phyloP scores from a whole-genome alignment of 805 yeast genomes.

The Starmerella davenportii region DNA sequence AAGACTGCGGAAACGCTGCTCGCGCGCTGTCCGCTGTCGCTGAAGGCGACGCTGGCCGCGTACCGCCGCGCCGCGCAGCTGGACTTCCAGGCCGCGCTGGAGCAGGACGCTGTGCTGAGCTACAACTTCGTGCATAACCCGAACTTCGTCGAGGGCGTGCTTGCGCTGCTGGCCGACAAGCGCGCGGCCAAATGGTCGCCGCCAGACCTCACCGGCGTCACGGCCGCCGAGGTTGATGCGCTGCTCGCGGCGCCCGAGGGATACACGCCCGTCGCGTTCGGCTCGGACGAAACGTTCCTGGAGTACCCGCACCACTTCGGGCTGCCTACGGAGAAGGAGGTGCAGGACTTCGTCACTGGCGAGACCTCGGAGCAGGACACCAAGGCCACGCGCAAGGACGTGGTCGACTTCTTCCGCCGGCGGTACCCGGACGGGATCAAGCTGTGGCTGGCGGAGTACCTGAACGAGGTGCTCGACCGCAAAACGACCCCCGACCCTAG shows the following conservation, averaged over 20 bases:
- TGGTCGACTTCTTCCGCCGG: slow-evolving; percentile 39
- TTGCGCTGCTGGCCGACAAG: slow-evolving; percentile 34
- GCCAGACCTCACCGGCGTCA: slow-evolving; percentile 25
- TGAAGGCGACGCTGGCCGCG: slow-evolving; percentile 52
- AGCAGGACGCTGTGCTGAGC: slow-evolving; percentile 59
- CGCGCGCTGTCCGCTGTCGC: slow-evolving; percentile 56
- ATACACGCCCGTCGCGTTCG: slow-evolving; percentile 20
- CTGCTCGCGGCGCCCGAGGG: slow-evolving; percentile 17
- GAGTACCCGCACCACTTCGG: slow-evolving; percentile 55
- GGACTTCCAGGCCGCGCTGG: slow-evolving; percentile 47
- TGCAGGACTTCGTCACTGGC: slow-evolving; percentile 52
- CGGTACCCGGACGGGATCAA: slow-evolving; percentile 24
- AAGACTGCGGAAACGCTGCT: slow-evolving; percentile 36
- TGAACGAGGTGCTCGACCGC: slow-evolving; percentile 40
- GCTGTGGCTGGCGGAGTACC: slow-evolving; percentile 43
- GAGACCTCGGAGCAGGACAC: slow-evolving; percentile 47
- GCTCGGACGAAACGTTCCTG: slow-evolving; percentile 24
- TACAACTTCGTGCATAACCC: slow-evolving; percentile 49
- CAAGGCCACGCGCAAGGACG: slow-evolving; percentile 52
- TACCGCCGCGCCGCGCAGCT: slow-evolving; percentile 42
- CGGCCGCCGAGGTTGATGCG: slow-evolving; percentile 17
- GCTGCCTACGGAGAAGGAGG: slow-evolving; percentile 53
- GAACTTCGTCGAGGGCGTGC: slow-evolving; percentile 43
- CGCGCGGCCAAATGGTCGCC: slow-evolving; percentile 36
- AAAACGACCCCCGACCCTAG: slow-evolving; percentile 32